Evolutionary conservation across 495 filamentous ascomycete genomes (phyloP).

Genomic region (Usnea hakonensis): DNA sequence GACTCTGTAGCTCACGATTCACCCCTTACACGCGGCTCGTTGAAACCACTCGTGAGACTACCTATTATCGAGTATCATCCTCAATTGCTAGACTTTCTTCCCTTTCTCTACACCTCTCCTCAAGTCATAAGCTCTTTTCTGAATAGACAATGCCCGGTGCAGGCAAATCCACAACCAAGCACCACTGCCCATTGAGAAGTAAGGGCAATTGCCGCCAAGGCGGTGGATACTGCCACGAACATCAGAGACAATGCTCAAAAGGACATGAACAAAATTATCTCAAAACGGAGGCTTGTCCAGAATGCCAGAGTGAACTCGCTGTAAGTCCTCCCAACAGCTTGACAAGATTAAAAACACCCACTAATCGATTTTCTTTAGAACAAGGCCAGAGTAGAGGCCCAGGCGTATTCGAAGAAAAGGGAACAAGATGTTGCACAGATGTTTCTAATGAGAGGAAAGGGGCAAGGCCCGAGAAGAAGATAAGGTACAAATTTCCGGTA

Average conservation of each 20-base stretch:
- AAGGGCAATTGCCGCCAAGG: background rate
- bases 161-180: background rate
- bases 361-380: background rate
- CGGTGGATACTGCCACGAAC: background rate
- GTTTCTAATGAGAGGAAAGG: background rate
- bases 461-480: background rate
- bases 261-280: background rate
- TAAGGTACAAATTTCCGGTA: background rate
- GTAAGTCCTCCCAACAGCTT: background rate
- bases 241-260: background rate
- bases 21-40: background rate
- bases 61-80: no score
- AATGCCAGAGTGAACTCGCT: background rate
- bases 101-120: background rate
- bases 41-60: no score
- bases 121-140: background rate
- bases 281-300: background rate
- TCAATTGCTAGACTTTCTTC: background rate
- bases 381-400: background rate
- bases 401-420: background rate
- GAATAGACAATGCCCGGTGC: background rate
- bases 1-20: background rate
- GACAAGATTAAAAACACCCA: background rate
- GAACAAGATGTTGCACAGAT: background rate
- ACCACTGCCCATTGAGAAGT: background rate